phyloP scores from a whole-genome alignment of 176 grass and related monocot species.

The Urochloa ruziziensis region DNA sequence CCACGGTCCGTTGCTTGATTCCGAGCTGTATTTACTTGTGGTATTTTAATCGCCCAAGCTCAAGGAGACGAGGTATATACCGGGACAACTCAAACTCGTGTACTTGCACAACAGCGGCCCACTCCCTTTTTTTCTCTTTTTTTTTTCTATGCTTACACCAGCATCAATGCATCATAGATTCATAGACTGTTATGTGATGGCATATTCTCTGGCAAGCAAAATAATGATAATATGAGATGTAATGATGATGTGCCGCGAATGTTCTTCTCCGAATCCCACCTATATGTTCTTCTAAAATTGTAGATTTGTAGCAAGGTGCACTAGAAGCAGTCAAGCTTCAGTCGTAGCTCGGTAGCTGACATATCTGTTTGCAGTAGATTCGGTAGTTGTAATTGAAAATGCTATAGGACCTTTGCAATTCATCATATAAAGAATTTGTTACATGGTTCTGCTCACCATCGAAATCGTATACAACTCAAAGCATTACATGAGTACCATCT shows the following conservation, averaged over 20 bases:
- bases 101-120: slow-evolving; percentile 32
- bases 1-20: slow-evolving; percentile 35
- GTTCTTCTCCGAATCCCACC: background rate
- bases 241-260: background rate
- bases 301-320: background rate
- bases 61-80: slow-evolving; percentile 40
- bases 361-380: background rate
- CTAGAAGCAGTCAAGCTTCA: background rate
- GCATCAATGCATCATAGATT: slow-evolving; percentile 29
- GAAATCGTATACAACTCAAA: background rate
- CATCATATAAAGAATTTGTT: background rate
- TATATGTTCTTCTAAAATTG: background rate
- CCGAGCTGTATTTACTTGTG: slow-evolving; percentile 32
- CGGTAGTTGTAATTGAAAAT: background rate
- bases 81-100: slow-evolving; percentile 39
- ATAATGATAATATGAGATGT: background rate
- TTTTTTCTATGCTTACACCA: background rate
- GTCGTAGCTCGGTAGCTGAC: background rate
- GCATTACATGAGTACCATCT: background rate
- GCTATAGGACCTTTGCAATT: background rate
- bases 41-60: slow-evolving; percentile 31
- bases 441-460: background rate
- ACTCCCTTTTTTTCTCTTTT: background rate
- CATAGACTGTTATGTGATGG: slow-evolving; percentile 12
- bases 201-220: background rate